Base-by-base conservation (phyloP, 2,329 filamentous ascomycete species). In the Diaporthe amygdali region DNA sequence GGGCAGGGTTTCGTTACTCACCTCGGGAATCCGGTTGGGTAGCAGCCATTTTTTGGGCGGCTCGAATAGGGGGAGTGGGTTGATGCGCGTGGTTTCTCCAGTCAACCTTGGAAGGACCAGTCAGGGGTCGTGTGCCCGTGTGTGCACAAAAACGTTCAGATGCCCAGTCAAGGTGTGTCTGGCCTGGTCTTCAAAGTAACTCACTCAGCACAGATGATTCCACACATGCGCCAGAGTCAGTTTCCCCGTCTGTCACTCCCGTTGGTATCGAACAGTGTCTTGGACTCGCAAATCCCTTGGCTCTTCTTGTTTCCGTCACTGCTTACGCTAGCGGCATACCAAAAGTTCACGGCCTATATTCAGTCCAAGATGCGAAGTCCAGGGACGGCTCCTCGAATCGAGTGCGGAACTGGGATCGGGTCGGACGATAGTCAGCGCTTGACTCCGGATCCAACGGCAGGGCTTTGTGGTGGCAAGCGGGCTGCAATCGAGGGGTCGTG, bases 21-120 rank as follows among this genome's bases (percentile, higher is more conserved):
- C 71, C 71, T 72, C 51, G 64, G n/a, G 46, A 34, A 27, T 63
- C 55, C 55, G 68, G 68, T 72, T 72, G 71, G 52, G 68, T 70
- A 64, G 68, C 61, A 64, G 71, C 71, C 71, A 72, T 72, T 46
- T 56, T 67, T 55, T 59, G 46, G 61, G 54, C 49, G 54, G 70
- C 46, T 39, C 54, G 56, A 55, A 55, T 63, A 56, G 69, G 69
- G 63, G 66, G 32, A 37, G 47, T 71, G 68, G 68, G 59, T 68
- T 64, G 61, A 68, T 72, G 63, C 63, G 64, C 67, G 70, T 70
- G 44, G 44, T 49, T 51, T 66, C 44, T 66, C 59, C 46, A 44
- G 44, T 44, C 52, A 68, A 68, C 46, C 52, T 55, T 30, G 52
- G 52, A 47, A 59, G 44, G 25, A 37, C 64, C 63, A 22, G 66